Evolutionary conservation across 352 stramenopile species (phyloP).

Genomic region (Pythium coloratum): DNA sequence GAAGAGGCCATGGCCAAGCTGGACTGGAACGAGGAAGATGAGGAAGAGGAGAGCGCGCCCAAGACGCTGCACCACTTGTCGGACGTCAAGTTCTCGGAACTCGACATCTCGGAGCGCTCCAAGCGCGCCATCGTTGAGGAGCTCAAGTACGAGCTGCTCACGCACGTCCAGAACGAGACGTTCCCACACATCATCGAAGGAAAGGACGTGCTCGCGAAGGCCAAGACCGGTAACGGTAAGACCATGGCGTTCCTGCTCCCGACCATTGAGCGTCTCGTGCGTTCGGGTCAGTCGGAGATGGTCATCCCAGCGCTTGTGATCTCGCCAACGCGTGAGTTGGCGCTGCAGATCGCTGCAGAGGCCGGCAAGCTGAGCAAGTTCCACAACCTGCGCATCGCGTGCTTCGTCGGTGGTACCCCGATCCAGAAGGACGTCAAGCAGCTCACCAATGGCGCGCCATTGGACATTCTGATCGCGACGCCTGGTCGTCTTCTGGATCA

Average conservation of each 20-base stretch:
- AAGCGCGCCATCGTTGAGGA: conserved; percentile 53
- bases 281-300: conserved; percentile 38
- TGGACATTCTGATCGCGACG: conserved; percentile 96
- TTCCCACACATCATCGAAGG: conserved; percentile 56
- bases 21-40: conserved; percentile 2
- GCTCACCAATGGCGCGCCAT: conserved; percentile 33
- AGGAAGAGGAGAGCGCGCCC: conserved; percentile 16
- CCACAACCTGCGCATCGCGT: conserved; percentile 64
- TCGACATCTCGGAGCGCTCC: conserved; percentile 34
- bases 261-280: conserved; percentile 68
- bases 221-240: conserved; percentile 80
- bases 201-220: conserved; percentile 82
- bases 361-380: conserved; percentile 85
- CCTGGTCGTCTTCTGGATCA: conserved; percentile 96
- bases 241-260: conserved; percentile 73
- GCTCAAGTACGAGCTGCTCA: conserved; percentile 75
- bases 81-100: conserved; percentile 25
- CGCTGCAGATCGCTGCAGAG: conserved; percentile 90
- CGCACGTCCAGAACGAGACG: conserved; percentile 78
- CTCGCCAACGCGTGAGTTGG: conserved; percentile 89
- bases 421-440: conserved; percentile 66
- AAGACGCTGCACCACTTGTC: conserved; percentile 32
- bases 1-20: conserved; percentile 14
- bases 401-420: conserved; percentile 87
- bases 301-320: conserved; percentile 81